Base-by-base conservation (phyloP, 805 yeast genomes). In the Teunomyces funiuensis region DNA sequence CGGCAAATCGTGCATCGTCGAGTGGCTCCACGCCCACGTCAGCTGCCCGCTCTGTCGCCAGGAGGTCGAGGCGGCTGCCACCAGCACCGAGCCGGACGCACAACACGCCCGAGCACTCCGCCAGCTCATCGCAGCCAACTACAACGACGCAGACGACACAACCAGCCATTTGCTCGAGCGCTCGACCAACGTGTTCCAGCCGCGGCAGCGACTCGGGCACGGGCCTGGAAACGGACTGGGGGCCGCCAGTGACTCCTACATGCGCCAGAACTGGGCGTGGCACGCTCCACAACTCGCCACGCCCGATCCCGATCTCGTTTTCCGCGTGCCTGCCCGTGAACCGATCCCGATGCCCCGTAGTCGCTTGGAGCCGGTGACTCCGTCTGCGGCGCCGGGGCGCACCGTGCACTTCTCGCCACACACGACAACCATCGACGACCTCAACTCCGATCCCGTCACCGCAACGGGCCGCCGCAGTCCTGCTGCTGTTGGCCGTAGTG, bases 21-120 rank as follows among this genome's bases (percentile, higher is more conserved):
- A 67, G 31, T 70, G 75, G 75, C 54, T 70, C 34, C 66, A 60
- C 40, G 53, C 53, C 26, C 60, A 63, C 42, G 67, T 65, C 2
- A 67, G 65, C 42, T 70, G 75, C 43, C 75, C 75, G 2, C 52
- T 70, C 37, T 70, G 76, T 39, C 55, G 76, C 2, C 61, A 58
- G 34, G 68, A 66, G 46, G 66, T 65, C 15, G 64, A 62, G 33
- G 58, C 58, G 8, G 42, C 46, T 58, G 33, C 46, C 53, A 2
- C 45, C 43, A n/a, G n/a, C n/a, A 20, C 23, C 36, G 20, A 50
- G 45, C 29, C 47, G 48, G 30, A 19, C 46, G 20, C 45, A 42
- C 14, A n/a, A n/a, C 36, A 45, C 17, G 39, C 58, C n/a, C 29
- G 51, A 20, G 43, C 15, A 10, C 18, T 34, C 22, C 37, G 28